Conservation (phyloP, 305 asterid species). For the Fraxinus nigra region DNA sequence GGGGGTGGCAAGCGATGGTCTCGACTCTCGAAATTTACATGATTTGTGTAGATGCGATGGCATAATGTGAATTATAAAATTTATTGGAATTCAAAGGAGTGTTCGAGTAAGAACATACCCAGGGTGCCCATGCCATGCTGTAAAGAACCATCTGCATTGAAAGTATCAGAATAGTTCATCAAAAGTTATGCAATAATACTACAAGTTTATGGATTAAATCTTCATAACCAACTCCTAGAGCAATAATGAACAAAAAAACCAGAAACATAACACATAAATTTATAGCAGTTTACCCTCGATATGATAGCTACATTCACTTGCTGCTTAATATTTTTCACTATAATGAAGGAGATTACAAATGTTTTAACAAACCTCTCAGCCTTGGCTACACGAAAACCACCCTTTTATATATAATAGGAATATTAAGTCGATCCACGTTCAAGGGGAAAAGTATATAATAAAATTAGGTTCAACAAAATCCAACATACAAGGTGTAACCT, state of each 20-base stretch:
- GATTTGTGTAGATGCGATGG: not conserved
- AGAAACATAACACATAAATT: not conserved
- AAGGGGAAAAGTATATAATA: not conserved
- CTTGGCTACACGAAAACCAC: not conserved
- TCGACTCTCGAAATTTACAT: not conserved
- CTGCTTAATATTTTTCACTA: not conserved
- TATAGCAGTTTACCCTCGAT: not conserved
- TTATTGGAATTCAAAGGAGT: not conserved
- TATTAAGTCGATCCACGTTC: not conserved
- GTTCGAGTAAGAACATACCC: constrained; percentile 47
- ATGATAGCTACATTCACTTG: not conserved
- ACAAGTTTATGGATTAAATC: not conserved
- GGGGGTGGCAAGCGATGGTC: not conserved
- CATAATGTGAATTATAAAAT: not conserved
- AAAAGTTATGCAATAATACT: not conserved
- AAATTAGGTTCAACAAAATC: not conserved
- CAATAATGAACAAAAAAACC: not conserved
- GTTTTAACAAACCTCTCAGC: not conserved
- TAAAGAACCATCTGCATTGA: constrained; percentile 68
- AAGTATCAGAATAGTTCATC: constrained; percentile 3
- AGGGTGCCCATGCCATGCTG: constrained; percentile 84
- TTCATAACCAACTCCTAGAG: not conserved
- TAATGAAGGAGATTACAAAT: not conserved
- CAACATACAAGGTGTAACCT: not conserved
- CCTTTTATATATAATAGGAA: not conserved